These are phyloP conservation scores for Chytriomyces hyalinus DNA, from an alignment of 192 early-diverging fungal species.

Conservation along the genomic window DNA sequence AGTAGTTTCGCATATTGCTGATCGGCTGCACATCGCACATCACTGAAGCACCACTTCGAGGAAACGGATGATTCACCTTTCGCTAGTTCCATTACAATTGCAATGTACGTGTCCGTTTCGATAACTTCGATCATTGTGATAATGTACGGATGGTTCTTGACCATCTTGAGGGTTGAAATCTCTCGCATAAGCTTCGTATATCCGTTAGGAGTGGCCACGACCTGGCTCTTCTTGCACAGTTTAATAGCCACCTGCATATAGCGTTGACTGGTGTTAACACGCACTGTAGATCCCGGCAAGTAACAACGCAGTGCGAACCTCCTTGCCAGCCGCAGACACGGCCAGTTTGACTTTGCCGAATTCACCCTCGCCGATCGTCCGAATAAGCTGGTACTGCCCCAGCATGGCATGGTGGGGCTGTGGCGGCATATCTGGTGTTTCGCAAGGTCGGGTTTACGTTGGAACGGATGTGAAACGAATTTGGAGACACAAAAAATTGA, in stretches of 20 bases:
- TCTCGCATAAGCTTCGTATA: constrained; percentile 93
- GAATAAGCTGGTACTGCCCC: constrained; percentile 53
- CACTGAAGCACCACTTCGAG: not conserved
- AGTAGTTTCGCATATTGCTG: not conserved
- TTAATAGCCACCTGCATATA: constrained; percentile 84
- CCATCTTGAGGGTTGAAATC: constrained; percentile 89
- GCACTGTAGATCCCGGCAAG: too few relatives aligned
- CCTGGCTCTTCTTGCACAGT: constrained; percentile 87
- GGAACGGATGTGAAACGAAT: not conserved
- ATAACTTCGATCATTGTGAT: constrained; percentile 95
- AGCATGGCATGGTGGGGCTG: constrained; percentile 32
- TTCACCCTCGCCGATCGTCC: constrained; percentile 62
- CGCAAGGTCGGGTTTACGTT: not conserved
- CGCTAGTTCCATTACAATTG: constrained; percentile 89
- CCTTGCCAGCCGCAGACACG: constrained; percentile 35
- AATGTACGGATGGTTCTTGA: constrained; percentile 77
- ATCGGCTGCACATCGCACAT: not conserved
- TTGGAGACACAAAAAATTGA: too few relatives aligned
- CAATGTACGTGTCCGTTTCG: constrained; percentile 96
- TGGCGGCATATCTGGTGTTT: not conserved
- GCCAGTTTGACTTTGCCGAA: constrained; percentile 69
- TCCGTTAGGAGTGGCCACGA: constrained; percentile 75
- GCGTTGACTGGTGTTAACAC: too few relatives aligned
- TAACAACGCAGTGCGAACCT: constrained; percentile 16
- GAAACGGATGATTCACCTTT: constrained; percentile 4